These are phyloP conservation scores for Hortiboletus campestris DNA, from an alignment of 768 basidiomycete genomes.

Conservation along the genomic window DNA sequence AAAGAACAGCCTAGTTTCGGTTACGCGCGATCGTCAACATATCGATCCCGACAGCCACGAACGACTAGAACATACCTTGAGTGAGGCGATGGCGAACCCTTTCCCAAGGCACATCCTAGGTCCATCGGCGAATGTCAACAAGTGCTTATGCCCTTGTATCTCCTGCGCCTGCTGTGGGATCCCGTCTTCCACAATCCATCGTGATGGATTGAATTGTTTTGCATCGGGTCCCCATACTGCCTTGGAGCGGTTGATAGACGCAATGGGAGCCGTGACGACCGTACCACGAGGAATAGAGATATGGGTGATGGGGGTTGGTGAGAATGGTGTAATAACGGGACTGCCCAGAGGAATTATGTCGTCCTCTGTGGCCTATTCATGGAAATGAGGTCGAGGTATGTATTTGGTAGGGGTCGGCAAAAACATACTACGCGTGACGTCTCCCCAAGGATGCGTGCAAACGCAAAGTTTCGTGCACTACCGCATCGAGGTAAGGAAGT, in stretches of 20 bases:
- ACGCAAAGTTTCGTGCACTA: constrained; percentile 45
- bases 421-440: too few relatives aligned
- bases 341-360: constrained; percentile 54
- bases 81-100: constrained; percentile 26
- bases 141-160: constrained; percentile 26
- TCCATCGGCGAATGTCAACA: constrained; percentile 29
- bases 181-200: constrained; percentile 49
- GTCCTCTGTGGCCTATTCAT: constrained; percentile 47
- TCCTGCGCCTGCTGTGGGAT: constrained; percentile 33
- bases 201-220: constrained; percentile 55
- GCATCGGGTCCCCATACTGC: constrained; percentile 62
- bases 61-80: constrained; percentile 18
- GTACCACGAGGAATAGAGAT: constrained; percentile 49
- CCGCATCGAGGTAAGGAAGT: constrained; percentile 55
- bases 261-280: constrained; percentile 42
- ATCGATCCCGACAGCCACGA: too few relatives aligned
- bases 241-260: constrained; percentile 48
- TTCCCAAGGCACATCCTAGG: constrained; percentile 11
- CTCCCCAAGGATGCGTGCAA: too few relatives aligned
- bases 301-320: constrained; percentile 35
- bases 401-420: too few relatives aligned
- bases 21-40: background rate
- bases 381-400: background rate
- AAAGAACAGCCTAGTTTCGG: constrained; percentile 9
- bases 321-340: constrained; percentile 40